Evolutionary conservation across 345 rosid species (phyloP).

Genomic region (Camelina hispida): DNA sequence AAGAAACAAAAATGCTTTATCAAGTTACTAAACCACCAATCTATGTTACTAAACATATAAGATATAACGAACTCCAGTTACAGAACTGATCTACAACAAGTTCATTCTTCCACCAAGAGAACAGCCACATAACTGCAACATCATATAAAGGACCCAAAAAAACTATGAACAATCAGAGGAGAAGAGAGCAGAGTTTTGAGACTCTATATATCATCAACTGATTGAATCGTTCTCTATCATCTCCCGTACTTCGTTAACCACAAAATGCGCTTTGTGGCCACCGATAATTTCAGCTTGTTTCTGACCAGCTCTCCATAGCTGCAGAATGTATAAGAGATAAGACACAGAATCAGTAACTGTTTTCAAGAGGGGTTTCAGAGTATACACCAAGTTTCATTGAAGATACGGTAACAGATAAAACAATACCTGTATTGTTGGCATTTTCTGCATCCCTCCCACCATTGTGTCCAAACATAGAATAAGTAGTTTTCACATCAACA

Average conservation of each 20-base stretch:
- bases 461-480: conserved; percentile 8
- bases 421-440: conserved; percentile 90
- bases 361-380: neutral
- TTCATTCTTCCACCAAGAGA: conserved; percentile 7
- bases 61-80: neutral
- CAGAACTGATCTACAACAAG: neutral
- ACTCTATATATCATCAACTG: neutral
- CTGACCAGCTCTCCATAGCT: conserved; percentile 83
- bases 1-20: neutral
- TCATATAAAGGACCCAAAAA: neutral
- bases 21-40: conserved; percentile 1
- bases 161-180: neutral
- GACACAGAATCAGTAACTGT: neutral
- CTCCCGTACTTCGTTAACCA: conserved; percentile 66
- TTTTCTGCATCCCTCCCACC: conserved; percentile 59
- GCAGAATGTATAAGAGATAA: conserved; percentile 16
- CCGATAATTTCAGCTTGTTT: conserved; percentile 87
- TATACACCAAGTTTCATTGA: neutral
- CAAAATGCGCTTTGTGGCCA: conserved; percentile 81
- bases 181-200: neutral
- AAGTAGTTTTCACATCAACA: conserved; percentile 17
- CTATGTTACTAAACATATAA: neutral
- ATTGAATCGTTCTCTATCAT: conserved; percentile 68
- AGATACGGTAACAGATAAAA: neutral
- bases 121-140: neutral